Conservation (phyloP, 331 rosid genomes). For the Cydonia oblonga region DNA sequence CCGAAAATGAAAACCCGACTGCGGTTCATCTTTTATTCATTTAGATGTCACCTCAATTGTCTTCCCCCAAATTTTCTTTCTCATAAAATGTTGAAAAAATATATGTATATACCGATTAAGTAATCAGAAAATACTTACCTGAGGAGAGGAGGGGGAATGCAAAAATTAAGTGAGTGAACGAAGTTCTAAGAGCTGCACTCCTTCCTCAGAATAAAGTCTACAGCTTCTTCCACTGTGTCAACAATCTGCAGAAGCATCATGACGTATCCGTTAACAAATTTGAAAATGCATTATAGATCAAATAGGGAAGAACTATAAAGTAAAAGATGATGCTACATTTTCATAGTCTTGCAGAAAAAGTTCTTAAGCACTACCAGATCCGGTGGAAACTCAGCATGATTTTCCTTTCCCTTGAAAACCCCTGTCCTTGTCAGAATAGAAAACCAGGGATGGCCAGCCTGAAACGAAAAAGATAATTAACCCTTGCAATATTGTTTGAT, state of each 20-base stretch:
- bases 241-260: constrained; percentile 44
- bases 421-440: constrained; percentile 39
- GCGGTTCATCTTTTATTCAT: not conserved
- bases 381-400: constrained; percentile 21
- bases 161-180: not conserved
- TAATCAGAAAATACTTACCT: not conserved
- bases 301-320: too few relatives aligned
- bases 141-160: accelerated
- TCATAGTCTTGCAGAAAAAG: not conserved
- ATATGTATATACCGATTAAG: not conserved
- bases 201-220: constrained; percentile 44
- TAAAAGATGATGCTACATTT: too few relatives aligned
- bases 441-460: constrained; percentile 46
- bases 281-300: not conserved
- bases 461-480: not conserved
- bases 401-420: constrained; percentile 34
- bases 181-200: constrained; percentile 19
- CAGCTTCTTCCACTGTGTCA: constrained; percentile 66
- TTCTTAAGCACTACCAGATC: not conserved
- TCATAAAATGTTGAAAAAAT: not conserved
- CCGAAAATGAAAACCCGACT: not conserved
- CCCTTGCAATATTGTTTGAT: not conserved
- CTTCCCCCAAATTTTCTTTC: not conserved
- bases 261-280: not conserved
- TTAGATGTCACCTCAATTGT: not conserved